These are phyloP conservation scores for Mortierella antarctica DNA, from an alignment of 192 early-diverging fungal species.

Conservation along the genomic window DNA sequence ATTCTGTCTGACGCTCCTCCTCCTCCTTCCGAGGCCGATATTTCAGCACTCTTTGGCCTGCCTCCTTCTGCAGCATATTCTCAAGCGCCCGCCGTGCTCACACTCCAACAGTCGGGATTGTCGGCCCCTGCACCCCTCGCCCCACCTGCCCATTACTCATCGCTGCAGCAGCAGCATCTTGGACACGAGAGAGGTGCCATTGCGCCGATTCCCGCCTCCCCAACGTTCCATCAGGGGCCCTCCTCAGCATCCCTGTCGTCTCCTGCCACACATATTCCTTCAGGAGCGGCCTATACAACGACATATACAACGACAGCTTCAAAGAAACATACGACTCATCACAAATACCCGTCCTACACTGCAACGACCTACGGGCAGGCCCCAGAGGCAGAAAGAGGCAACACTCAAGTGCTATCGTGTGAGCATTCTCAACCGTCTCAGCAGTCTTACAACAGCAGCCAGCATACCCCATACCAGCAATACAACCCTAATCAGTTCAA, in stretches of 20 bases:
- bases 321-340: background rate
- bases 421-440: conserved; percentile 8
- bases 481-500: conserved; percentile 17
- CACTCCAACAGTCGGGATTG: background rate
- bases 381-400: background rate
- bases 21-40: conserved; percentile 32
- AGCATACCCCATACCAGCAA: conserved; percentile 11
- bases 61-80: background rate
- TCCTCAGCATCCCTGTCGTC: background rate
- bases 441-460: conserved; percentile 14
- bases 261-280: background rate
- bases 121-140: background rate
- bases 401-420: conserved; percentile 3
- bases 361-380: background rate
- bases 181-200: conserved; percentile 23
- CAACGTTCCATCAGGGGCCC: background rate
- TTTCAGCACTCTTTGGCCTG: conserved; percentile 46
- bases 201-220: conserved; percentile 11
- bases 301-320: background rate
- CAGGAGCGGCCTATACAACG: background rate
- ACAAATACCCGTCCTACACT: conserved; percentile 11
- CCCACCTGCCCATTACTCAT: conserved; percentile 16
- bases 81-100: background rate
- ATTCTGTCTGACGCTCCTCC: background rate
- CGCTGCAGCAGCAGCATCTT: conserved; percentile 9